Evolutionary conservation across 2,329 filamentous ascomycete species (phyloP), one percentile per base, ranked within the genome.

Genomic region (Colletotrichum chlorophyti): DNA sequence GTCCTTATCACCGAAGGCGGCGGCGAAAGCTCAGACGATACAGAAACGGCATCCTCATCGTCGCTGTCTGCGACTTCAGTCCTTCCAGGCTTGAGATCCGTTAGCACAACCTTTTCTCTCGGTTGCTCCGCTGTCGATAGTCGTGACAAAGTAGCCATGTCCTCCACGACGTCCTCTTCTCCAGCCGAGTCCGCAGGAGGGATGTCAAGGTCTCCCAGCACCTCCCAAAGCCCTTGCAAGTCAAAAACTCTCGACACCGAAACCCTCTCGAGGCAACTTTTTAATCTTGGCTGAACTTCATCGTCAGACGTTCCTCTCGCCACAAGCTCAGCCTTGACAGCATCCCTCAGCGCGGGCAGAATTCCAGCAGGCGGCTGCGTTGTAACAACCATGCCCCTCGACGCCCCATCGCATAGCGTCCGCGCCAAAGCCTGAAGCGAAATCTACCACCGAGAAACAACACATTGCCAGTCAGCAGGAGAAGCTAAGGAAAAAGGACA

Each of bases 171-270:
- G 3, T 27, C 34, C 14, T 14, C 40, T 6, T 19, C 29, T 3
- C 2, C 24, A 23, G 21, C 29, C 4, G 52, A 49, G 11, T 40
- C 47, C 6, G 6, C 38, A 6, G 58, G 27, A 3, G 53, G 53
- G 26, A 58, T 43, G 26, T 79, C 75, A 31, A 85, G 63, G 63
- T 88, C 85, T 2, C 67, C 70, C 29, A 88, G 64, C 1, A 83
- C 83, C 66, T 87, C 83, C 76, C 76, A 80, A 15, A 88, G 64
- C 0, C 85, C 85, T 41, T 85, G 78, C 10, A 85, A 63, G 58
- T 86, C 83, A 63, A 88, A 88, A 1, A 87, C 78, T 21, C 81
- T 75, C 21, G 82, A 82, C 24, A 88, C 74, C 27, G 79, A 76
- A 4, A 86, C 78, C 41, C 74, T 73, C 41, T 82, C 79, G 4